Base-by-base conservation (phyloP, 495 filamentous ascomycete genomes). In the Penicillium alfredii region DNA sequence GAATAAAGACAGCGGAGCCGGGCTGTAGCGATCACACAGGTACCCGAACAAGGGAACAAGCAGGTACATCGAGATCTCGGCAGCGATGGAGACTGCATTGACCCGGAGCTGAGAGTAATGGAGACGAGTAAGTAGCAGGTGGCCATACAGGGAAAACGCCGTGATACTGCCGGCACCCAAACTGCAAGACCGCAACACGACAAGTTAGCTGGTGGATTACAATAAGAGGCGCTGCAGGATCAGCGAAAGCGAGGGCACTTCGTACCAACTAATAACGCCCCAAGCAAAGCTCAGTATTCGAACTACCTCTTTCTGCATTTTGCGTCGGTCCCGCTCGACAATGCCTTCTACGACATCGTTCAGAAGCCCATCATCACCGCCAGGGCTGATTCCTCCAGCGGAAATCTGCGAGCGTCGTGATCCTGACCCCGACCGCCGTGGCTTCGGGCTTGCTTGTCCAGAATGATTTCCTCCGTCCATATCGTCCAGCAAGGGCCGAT, bases 71-170 rank as follows among this genome's bases (percentile, higher is more conserved):
- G 84, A 78, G 11, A 96, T 63, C 51, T 84, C 87, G 6, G 84
- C 87, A 14, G 82, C 77, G 49, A 88, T 90, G 28, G 83, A 81
- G 12, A 96, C 78, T 13, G 79, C 76, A 61, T 98, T 98, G 56
- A 98, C 85, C 48, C 87, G 85, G 36, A 88, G 72, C 63, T 98
- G 92, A 1, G 78, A 81, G 53, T 96, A 98, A 45, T 74, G 80
- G 36, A 98, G 71, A 35, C 80, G 76, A 27, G 80, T 78, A 49
- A 93, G 82, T 58, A 98, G 84, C 26, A 90, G 68, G 38, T 84
- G 89, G 3, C 82, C 90, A 61, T 95, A 98, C 23, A 98, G 74
- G 3, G 86, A 92, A 69, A 87, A 97, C 12, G 86, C 79, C 4
- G 85, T 84, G 40, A 94, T 80, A 38, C 82, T 88, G 35, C 88